Evolutionary conservation across 768 basidiomycete genomes (phyloP).

Genomic region (Phaffia tasmanica): DNA sequence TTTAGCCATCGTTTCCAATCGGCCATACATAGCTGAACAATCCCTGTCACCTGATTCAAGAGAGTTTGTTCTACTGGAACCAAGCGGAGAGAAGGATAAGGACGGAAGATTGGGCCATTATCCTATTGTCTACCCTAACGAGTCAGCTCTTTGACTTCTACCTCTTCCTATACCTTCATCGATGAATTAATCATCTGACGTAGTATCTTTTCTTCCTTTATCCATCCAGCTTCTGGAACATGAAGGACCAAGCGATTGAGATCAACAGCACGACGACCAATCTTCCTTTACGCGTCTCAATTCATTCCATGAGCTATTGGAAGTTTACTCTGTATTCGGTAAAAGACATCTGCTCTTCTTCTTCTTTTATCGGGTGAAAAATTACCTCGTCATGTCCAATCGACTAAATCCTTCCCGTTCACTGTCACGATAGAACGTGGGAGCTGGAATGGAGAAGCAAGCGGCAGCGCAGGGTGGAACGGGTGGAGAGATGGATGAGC

Average conservation of each 20-base stretch:
- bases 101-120: constrained; percentile 49
- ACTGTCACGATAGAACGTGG: not conserved
- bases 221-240: constrained; percentile 28
- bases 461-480: constrained; percentile 21
- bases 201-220: not conserved
- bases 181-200: not conserved
- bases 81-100: constrained; percentile 35
- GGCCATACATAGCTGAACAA: constrained; percentile 45
- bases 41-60: constrained; percentile 51
- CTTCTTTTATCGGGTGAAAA: not conserved
- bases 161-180: constrained; percentile 46
- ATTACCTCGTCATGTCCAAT: constrained; percentile 43
- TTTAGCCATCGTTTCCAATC: constrained; percentile 68
- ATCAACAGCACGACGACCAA: constrained; percentile 70
- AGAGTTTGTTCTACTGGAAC: constrained; percentile 58
- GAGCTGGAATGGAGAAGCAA: constrained; percentile 19
- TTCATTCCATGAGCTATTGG: constrained; percentile 54
- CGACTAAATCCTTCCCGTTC: no score
- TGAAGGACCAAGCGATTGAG: constrained; percentile 64
- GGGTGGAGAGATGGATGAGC: constrained; percentile 15
- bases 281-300: constrained; percentile 73
- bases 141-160: constrained; percentile 34
- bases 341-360: not conserved
- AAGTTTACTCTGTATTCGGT: not conserved
- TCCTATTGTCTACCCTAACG: constrained; percentile 83